phyloP scores from a whole-genome alignment of 306 rosid genomes.

The Notholithocarpus densiflorus region DNA sequence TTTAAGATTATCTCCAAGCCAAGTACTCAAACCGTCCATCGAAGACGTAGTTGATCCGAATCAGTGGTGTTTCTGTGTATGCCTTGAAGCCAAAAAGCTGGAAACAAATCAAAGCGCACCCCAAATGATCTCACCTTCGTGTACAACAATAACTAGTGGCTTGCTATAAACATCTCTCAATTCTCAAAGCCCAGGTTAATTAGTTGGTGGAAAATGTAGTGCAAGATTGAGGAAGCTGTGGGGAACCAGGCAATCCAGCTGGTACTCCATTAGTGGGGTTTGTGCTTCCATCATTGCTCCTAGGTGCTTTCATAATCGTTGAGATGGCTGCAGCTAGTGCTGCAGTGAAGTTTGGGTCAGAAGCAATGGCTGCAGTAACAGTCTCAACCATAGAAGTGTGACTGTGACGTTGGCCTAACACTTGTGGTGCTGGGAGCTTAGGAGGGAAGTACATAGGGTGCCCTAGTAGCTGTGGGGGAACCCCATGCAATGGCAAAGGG shows the following conservation, averaged over 20 bases:
- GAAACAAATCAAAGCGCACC: background rate
- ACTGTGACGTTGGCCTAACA: constrained; percentile 13
- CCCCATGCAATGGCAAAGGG: constrained; percentile 34
- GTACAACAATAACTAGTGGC: background rate
- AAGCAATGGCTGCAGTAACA: constrained; percentile 45
- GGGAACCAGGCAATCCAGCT: constrained; percentile 20
- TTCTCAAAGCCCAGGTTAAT: background rate
- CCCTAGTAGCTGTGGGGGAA: constrained; percentile 17
- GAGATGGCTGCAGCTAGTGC: constrained; percentile 59
- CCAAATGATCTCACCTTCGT: constrained; percentile 1
- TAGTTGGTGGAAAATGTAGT: constrained; percentile 49
- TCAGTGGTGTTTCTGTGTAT: background rate
- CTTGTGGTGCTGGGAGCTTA: constrained; percentile 17
- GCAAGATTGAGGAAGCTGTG: constrained; percentile 50
- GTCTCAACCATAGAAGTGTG: constrained; percentile 28
- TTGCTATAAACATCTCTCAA: background rate
- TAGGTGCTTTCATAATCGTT: constrained; percentile 30
- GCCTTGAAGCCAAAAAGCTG: background rate
- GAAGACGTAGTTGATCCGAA: background rate
- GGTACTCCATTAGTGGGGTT: background rate
- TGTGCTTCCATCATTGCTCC: background rate
- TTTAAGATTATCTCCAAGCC: no score
- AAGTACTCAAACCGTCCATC: no score
- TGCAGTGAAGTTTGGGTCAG: constrained; percentile 51
- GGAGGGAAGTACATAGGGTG: constrained; percentile 30